Evolutionary conservation across 805 yeast species (phyloP), one percentile per base, ranked within the genome.

Genomic region (Wickerhamomyces subpelliculosus): DNA sequence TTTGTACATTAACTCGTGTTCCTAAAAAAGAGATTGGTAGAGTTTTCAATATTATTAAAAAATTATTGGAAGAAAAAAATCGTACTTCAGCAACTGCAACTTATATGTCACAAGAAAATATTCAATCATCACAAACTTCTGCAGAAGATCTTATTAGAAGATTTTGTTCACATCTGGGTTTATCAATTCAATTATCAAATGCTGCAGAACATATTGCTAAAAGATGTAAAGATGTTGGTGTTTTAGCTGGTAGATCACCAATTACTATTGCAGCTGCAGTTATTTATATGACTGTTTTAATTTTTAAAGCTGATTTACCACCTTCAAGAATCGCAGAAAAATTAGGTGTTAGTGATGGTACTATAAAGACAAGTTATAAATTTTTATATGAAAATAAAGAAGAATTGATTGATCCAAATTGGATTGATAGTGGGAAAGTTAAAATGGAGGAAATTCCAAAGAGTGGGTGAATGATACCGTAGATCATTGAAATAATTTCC

Each of bases 221-320:
- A 56, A 73, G 82, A 47, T 87, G 95, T 54, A 84, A 86, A 55
- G 95, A 85, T 45, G 81, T 83, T 44, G 96, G 97, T 39, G 94
- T 90, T 27, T 70, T 93, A 54, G 97, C 95, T 14, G 97, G 98
- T 52, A 75, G 96, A 49, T 85, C 96, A 4, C 98, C 98, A 22
- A 89, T 89, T 38, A 90, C 98, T 27, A 87, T 93, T 55, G 97
- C 97, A 0, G 97, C 97, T 8, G 94, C 97, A 1, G 95, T 93
- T 5, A 90, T 93, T 35, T 93, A 90, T 63, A 81, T 93, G 84
- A 85, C 96, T 7, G 84, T 90, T 4, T 67, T 85, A n/a, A 65
- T 93, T n/a, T 89, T 89, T 58, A 84, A 84, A 32, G 80, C 81
- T 26, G 83, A 78, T 36, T 67, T 86, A 27, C 68, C 84, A 4